Evolutionary conservation across 2,329 filamentous ascomycete genomes (phyloP), one percentile per base, ranked within the genome.

Genomic region (Penicillium griseofulvum): DNA sequence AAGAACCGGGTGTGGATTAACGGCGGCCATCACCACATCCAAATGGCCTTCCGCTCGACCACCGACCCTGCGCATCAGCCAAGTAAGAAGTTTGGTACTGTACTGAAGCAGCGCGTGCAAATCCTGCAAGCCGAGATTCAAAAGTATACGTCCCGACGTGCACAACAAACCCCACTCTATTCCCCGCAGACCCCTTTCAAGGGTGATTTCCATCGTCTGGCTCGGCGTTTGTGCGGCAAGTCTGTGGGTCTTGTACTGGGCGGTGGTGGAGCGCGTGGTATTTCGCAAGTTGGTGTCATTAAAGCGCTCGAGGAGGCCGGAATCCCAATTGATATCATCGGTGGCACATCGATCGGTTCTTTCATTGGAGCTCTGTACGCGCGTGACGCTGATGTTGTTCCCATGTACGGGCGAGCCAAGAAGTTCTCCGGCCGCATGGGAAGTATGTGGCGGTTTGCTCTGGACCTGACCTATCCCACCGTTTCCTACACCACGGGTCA

Each of bases 391-490:
- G 95, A 99, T 68, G 87, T 97, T 1, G 93, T 99, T 5, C 94
- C 94, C 12, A 96, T 97, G 83, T 96, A 96, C 67, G 94, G 94
- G 0, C 84, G 95, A 43, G 91, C 91, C 14, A 99, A 99, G 82
- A 97, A 97, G 71, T 99, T 99, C 72, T 85, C 94, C 0, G 92
- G 94, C 5, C 88, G 95, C n/a, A 99, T 99, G 95, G 91, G 90
- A 42, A 97, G 93, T 74, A 90, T 97, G 76, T 99, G 94, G 94
- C 86, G 94, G n/a, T 97, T 99, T 71, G 92, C 92, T 1, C 80
- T 99, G 3, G 94, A 99, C 69, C 75, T 99, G 65, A 99, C 94
- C 0, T 99, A 99, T 71, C 94, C 94, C 0, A 94, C 93, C 6
- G 91, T 90, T 8, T 96, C 93, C 1, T 99, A 99, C 75, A 99